Evolutionary conservation across 179 eudicot genomes (phyloP), one percentile per base, ranked within the genome.

Genomic region (Amaranthus tricolor): DNA sequence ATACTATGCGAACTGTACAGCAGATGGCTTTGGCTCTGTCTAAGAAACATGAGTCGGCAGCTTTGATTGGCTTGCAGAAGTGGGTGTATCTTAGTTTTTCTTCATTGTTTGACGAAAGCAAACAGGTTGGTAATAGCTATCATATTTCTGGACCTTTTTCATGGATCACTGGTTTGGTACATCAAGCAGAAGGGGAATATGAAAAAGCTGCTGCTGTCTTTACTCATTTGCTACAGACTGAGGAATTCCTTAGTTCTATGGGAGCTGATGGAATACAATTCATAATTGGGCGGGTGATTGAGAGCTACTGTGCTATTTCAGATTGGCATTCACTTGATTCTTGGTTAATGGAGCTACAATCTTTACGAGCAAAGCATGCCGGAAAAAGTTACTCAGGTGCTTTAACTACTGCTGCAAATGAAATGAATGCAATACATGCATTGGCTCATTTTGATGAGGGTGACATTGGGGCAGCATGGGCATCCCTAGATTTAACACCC

Each of bases 301-400:
- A 96, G 87, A 85, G 94, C 81, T 94, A 91, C 79, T 79, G 91
- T 77, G 89, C 98, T 14, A 86, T 94, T 79, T 91, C 93, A 75
- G 99, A 96, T 82, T 96, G 99, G 99, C 85, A 89, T 79, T 90
- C 97, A 65, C 89, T 96, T 68, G 99, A 96, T 53, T 88, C 91
- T 74, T 96, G 99, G 99, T 78, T 96, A 72, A 68, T 79, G 74
- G 99, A 93, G 87, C 89, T 96, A 76, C 99, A 96, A 81, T 84
- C 85, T 67, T 85, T 96, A 80, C 97, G 99, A 75, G 83, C 94
- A 17, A 91, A 84, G 87, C 86, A 93, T 86, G 91, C 96, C 80
- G 99, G 99, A 60, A 96, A 90, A 82, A 82, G 86, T 85, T 96
- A 88, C 76, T 86, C 97, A 21, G 99, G 98, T 76, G 97, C 99